Percentiles rank a stretch among this genome's conserved stretches.
These are phyloP conservation scores for Cladosporium sp. DNA, from an alignment of 2,329 filamentous ascomycete species.

Conservation along the genomic window DNA sequence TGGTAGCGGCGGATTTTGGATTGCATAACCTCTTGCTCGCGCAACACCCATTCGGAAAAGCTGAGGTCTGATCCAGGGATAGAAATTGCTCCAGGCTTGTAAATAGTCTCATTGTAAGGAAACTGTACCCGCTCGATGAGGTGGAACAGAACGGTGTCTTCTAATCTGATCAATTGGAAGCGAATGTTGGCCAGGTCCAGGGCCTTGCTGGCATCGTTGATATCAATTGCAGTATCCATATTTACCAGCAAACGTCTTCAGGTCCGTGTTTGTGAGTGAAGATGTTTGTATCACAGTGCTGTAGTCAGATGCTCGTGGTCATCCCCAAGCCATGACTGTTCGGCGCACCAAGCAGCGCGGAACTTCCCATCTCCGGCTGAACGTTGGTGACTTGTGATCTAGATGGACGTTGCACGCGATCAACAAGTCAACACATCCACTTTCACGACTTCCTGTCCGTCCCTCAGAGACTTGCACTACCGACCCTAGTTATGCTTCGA, in stretches of 20 bases:
- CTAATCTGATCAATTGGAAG: constrained; percentile 72
- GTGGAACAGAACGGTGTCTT: constrained; percentile 97
- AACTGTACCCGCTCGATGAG: constrained; percentile 98
- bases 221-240: constrained; percentile 90
- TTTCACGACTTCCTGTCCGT: neutral
- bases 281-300: too few species aligned
- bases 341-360: neutral
- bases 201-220: constrained; percentile 77
- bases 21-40: constrained; percentile 84
- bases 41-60: constrained; percentile 91
- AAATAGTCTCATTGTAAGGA: constrained; percentile 84
- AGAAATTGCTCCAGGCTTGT: constrained; percentile 70
- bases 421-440: neutral
- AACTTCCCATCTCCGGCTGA: neutral
- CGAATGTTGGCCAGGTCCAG: constrained; percentile 88
- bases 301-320: too few species aligned
- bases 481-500: neutral
- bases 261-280: too few species aligned
- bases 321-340: neutral
- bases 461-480: neutral
- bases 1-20: constrained; percentile 92
- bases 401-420: neutral
- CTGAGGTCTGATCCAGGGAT: constrained; percentile 70
- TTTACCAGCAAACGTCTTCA: neutral
- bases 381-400: neutral